These are phyloP conservation scores for Plasmodium gonderi DNA, from an alignment of 169 alveolate species.

Conservation along the genomic window DNA sequence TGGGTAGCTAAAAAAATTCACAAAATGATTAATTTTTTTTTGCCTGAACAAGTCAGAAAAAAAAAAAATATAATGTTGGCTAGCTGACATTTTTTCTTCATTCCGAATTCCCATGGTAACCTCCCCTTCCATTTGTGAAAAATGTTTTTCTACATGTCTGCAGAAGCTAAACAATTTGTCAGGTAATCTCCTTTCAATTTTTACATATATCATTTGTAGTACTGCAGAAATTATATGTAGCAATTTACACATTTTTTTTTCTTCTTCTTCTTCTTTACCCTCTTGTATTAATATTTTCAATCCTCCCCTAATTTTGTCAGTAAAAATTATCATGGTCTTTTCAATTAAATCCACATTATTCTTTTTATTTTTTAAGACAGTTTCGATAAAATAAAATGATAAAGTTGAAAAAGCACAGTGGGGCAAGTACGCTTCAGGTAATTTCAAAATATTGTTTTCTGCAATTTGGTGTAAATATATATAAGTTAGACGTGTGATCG, in stretches of 20 bases:
- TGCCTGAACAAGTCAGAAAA: constrained; percentile 50
- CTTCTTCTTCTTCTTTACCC: constrained; percentile 29
- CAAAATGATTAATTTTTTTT: constrained; percentile 35
- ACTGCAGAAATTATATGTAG: constrained; percentile 22
- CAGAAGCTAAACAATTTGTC: constrained; percentile 28
- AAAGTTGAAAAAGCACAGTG: constrained; percentile 33
- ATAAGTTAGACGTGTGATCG: background rate
- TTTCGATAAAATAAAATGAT: constrained; percentile 30
- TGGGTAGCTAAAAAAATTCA: constrained; percentile 37
- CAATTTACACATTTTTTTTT: constrained; percentile 23
- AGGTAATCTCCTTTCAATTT: constrained; percentile 47
- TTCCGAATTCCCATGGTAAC: background rate
- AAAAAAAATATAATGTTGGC: constrained; percentile 25
- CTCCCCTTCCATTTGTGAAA: background rate
- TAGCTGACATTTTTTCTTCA: background rate
- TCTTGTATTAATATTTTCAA: background rate
- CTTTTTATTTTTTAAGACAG: background rate
- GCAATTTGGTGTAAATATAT: background rate
- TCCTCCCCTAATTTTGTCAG: constrained; percentile 34
- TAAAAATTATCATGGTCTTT: constrained; percentile 13
- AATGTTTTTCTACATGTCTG: constrained; percentile 10
- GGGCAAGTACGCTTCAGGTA: constrained; percentile 16
- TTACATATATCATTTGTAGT: constrained; percentile 20
- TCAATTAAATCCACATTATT: constrained; percentile 30
- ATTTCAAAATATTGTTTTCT: background rate